Percentiles rank a stretch among this genome's conserved stretches.
These are phyloP conservation scores for Heterobasidion occidentale DNA, from an alignment of 1,284 basidiomycete species.

Conservation along the genomic window DNA sequence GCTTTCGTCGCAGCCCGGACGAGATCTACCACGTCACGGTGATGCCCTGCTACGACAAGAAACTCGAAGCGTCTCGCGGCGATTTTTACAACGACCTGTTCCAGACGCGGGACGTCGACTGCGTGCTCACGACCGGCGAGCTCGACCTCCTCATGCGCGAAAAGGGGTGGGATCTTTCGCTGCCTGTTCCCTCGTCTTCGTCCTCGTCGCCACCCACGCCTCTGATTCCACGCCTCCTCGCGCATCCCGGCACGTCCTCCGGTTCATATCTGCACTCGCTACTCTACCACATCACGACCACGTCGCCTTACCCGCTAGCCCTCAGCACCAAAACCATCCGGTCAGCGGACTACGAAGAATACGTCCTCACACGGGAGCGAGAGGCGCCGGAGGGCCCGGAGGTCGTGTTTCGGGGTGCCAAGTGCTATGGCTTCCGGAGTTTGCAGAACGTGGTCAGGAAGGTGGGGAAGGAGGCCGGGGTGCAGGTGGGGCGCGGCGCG, in stretches of 20 bases:
- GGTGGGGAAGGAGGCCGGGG: constrained; percentile 79
- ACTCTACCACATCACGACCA: constrained; percentile 38
- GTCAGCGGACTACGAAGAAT: constrained; percentile 60
- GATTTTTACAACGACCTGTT: constrained; percentile 83
- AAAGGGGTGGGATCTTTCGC: constrained; percentile 71
- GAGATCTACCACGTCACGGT: constrained; percentile 93
- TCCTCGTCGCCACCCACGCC: constrained; percentile 1
- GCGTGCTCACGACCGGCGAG: constrained; percentile 96
- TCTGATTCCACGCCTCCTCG: constrained; percentile 63
- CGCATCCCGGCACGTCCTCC: constrained; percentile 83
- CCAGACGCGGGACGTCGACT: constrained; percentile 89
- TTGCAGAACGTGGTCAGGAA: constrained; percentile 95
- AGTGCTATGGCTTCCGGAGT: constrained; percentile 97
- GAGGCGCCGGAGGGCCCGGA: constrained; percentile 31
- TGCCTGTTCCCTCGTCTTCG: constrained; percentile 27
- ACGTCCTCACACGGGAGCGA: constrained; percentile 32
- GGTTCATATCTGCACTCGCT: constrained; percentile 89
- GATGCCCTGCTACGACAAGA: constrained; percentile 99
- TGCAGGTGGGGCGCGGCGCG: constrained; percentile 63
- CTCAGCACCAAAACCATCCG: constrained; percentile 57
- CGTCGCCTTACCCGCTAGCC: constrained; percentile 40
- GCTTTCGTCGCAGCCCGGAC: constrained; percentile 45
- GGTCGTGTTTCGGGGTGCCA: constrained; percentile 85
- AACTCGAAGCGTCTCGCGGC: constrained; percentile 90
- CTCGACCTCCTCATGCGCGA: constrained; percentile 82